Percentiles rank a stretch among this genome's conserved stretches.
phyloP scores from a whole-genome alignment of 352 stramenopile species.

The Phytophthora multivora region DNA sequence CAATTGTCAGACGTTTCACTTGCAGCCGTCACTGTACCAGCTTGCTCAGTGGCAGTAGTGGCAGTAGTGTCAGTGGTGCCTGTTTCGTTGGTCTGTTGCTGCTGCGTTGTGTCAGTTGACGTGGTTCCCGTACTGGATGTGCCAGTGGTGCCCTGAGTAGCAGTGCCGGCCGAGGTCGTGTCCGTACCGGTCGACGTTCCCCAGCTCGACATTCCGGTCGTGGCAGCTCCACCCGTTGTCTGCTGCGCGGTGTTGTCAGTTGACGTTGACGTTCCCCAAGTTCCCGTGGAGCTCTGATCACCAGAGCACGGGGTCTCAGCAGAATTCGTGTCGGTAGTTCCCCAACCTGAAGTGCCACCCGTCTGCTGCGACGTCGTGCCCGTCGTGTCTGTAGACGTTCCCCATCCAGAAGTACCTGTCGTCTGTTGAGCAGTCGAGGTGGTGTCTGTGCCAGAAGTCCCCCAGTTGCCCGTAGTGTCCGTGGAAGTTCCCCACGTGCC shows the following conservation, averaged over 20 bases:
- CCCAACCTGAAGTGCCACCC: not conserved
- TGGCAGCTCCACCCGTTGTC: not conserved
- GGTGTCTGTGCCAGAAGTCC: not conserved
- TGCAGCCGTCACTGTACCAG: not conserved
- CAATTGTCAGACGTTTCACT: not conserved
- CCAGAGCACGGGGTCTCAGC: not conserved
- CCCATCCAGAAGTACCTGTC: not conserved
- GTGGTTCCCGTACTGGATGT: not conserved
- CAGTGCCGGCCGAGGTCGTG: not conserved
- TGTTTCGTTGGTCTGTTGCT: constrained; percentile 10
- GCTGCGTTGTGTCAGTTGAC: not conserved
- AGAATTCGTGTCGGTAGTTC: not conserved
- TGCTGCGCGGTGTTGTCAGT: not conserved
- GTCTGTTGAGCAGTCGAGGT: not conserved
- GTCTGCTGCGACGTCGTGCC: not conserved
- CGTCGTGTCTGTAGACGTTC: not conserved
- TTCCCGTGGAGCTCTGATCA: not conserved
- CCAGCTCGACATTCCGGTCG: not conserved
- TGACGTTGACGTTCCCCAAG: not conserved
- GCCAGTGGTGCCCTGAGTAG: constrained; percentile 1
- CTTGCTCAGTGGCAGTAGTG: not conserved
- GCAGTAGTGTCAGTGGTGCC: not conserved
- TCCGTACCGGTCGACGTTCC: not conserved
- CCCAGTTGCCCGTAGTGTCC: not conserved
- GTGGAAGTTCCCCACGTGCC: constrained; percentile 9